phyloP scores from a whole-genome alignment of 83 land plant genomes.

The Picea engelmannii region DNA sequence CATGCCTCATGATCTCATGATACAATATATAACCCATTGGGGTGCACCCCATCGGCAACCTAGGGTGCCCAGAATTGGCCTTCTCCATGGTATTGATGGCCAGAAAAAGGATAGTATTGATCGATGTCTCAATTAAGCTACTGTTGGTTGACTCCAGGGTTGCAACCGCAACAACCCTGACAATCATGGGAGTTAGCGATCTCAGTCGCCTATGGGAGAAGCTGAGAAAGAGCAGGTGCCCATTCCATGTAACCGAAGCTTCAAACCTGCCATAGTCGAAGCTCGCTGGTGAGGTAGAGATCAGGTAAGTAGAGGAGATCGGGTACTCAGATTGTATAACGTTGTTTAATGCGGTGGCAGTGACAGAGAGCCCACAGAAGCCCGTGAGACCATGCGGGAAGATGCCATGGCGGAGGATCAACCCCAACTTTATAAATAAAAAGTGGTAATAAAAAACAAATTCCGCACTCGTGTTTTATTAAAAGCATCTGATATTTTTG shows the following conservation, averaged over 20 bases:
- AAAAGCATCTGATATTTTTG: no score
- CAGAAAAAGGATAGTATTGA: slow-evolving; percentile 46
- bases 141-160: slow-evolving; percentile 33
- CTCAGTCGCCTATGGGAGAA: background rate
- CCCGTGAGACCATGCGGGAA: slow-evolving; percentile 45
- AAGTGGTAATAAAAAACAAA: no score
- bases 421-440: no score
- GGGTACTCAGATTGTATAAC: background rate
- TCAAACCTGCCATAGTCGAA: slow-evolving; percentile 9
- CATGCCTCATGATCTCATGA: slow-evolving; percentile 91
- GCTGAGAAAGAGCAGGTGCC: background rate
- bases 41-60: slow-evolving; percentile 49
- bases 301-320: slow-evolving; percentile 12
- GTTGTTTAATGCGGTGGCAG: slow-evolving; percentile 19
- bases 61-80: slow-evolving; percentile 56
- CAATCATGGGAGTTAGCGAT: background rate
- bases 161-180: slow-evolving; percentile 30
- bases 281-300: slow-evolving; percentile 8
- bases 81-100: slow-evolving; percentile 52
- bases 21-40: slow-evolving; percentile 53
- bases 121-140: slow-evolving; percentile 29
- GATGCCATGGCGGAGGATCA: slow-evolving; percentile 32
- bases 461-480: no score
- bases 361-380: slow-evolving; percentile 19
- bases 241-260: background rate